Evolutionary conservation across 1,139 yeast species (phyloP).

Genomic region (Blastobotrys apis): DNA sequence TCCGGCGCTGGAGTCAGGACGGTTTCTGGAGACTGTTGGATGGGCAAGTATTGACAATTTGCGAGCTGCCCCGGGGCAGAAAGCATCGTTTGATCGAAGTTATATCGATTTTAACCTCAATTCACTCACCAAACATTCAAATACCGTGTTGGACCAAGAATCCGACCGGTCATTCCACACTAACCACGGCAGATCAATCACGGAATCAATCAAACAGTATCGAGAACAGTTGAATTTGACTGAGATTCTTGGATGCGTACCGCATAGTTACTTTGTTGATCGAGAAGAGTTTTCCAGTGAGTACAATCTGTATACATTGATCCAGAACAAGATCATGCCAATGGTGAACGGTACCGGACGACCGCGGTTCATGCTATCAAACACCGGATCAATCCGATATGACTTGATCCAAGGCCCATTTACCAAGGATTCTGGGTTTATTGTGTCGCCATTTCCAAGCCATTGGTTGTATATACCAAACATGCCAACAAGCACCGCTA

Average conservation of each 20-base stretch:
- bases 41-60: slow-evolving; percentile 60
- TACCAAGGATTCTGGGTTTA: slow-evolving; percentile 74
- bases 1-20: slow-evolving; percentile 82
- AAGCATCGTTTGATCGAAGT: slow-evolving; percentile 45
- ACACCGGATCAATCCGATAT: slow-evolving; percentile 86
- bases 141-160: slow-evolving; percentile 26
- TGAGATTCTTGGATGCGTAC: slow-evolving; percentile 58
- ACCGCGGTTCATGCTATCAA: slow-evolving; percentile 64
- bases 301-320: slow-evolving; percentile 55
- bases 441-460: slow-evolving; percentile 82
- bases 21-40: slow-evolving; percentile 90
- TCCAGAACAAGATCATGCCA: slow-evolving; percentile 57
- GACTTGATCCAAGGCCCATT: slow-evolving; percentile 84
- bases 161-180: slow-evolving; percentile 40
- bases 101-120: slow-evolving; percentile 77
- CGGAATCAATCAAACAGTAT: slow-evolving; percentile 43
- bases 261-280: slow-evolving; percentile 60
- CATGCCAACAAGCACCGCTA: slow-evolving; percentile 50
- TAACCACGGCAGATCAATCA: slow-evolving; percentile 46
- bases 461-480: slow-evolving; percentile 60
- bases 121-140: slow-evolving; percentile 64
- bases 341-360: slow-evolving; percentile 39
- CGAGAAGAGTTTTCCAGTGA: slow-evolving; percentile 63
- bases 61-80: slow-evolving; percentile 11
- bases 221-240: slow-evolving; percentile 54